phyloP scores from a whole-genome alignment of 2,329 filamentous ascomycete genomes.

The Exserohilum turcica region DNA sequence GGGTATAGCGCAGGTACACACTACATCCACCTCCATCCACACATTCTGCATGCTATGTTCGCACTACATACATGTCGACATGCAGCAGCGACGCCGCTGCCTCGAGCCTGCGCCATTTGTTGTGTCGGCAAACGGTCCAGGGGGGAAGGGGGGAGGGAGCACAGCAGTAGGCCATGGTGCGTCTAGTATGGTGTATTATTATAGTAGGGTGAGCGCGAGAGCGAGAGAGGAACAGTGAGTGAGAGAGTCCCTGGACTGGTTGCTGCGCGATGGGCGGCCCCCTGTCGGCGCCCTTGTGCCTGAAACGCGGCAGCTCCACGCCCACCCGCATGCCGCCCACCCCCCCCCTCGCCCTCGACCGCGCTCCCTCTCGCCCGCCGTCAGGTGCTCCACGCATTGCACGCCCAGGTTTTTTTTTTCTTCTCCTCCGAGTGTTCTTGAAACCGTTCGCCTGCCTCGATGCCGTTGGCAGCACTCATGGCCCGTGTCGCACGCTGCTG shows the following conservation, averaged over 20 bases:
- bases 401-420: neutral
- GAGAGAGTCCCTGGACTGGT: neutral
- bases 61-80: neutral
- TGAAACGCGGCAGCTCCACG: constrained; percentile 17
- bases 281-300: constrained; percentile 6
- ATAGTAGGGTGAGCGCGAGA: too few species aligned
- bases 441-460: constrained; percentile 10
- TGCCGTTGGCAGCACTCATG: constrained; percentile 17
- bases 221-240: neutral
- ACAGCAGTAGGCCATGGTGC: too few species aligned
- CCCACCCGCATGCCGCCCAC: constrained; percentile 3
- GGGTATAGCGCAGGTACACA: neutral
- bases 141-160: constrained; percentile 1
- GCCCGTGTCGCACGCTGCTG: constrained; percentile 14
- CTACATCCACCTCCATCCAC: too few species aligned
- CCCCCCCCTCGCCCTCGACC: constrained; percentile 5
- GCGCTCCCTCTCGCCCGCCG: constrained; percentile 1
- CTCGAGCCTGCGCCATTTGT: too few species aligned
- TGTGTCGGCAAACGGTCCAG: constrained; percentile 3
- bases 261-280: neutral
- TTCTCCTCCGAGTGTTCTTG: neutral
- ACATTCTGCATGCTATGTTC: neutral
- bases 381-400: constrained; percentile 14
- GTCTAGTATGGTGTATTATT: too few species aligned
- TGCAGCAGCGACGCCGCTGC: too few species aligned